Evolutionary conservation across 805 yeast genomes (phyloP), one percentile per base, ranked within the genome.

Genomic region (Cyberlindnera euphorbiae): DNA sequence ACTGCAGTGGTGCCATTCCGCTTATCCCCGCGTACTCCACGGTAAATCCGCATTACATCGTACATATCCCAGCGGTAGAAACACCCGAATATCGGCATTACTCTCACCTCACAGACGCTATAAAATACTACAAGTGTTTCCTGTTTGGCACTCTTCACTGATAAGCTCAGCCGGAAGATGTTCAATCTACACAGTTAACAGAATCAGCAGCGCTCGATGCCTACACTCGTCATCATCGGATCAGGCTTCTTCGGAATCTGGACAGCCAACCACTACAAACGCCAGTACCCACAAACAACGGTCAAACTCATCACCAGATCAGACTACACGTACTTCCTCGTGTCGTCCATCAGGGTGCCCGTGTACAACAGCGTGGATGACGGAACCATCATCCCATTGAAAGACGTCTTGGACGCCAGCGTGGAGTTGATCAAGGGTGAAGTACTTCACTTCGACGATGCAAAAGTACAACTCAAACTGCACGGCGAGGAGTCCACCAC

Each of bases 211-310:
- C 28, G 29, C 21, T 4, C n/a, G 30, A 36, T 39, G 35, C 17
- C 10, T 9, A 47, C 45, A 7, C 31, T 50, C 14, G 48, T 44
- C 6, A 33, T 54, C 21, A 36, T 52, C 11, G 57, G 58, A 16
- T 45, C 49, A n/a, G 59, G 59, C 4, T 32, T 42, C 24, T 54
- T 38, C 33, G 59, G 59, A 10, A 35, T 46, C 17, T 36, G 49
- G 7, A 16, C 39, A 4, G 57, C 55, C 8, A 51, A 49, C 17
- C 42, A 49, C 21, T 35, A 50, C 9, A 36, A 36, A 1, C 45
- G 46, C 26, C 19, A 33, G 13, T 12, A 31, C n/a, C 26, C 18
- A 1, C 14, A 17, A 11, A 25, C 33, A 10, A 30, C 37, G 2
- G 31, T 54, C 25, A 45, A 45, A 26, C 40, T 54, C 9, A 33